Evolutionary conservation across 495 filamentous ascomycete genomes (phyloP).

Genomic region (Friedmanniomyces endolithicus): DNA sequence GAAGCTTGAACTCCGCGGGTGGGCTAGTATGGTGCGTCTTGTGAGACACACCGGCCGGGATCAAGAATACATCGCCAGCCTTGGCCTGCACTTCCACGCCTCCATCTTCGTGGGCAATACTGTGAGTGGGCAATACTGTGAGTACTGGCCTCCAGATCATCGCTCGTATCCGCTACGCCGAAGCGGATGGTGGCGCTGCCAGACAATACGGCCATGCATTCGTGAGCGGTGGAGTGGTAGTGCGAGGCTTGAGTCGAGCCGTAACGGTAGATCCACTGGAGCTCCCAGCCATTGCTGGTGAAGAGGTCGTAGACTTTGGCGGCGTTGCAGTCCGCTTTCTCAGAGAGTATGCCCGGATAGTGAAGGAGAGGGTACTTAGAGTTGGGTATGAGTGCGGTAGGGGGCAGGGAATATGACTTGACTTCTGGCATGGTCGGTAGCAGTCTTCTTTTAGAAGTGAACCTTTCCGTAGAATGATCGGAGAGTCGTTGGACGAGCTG

Average conservation of each 20-base stretch:
- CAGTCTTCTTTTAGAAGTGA: no score
- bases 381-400: slow-evolving; percentile 30
- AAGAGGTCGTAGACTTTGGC: slow-evolving; percentile 26
- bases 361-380: slow-evolving; percentile 26
- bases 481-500: no score
- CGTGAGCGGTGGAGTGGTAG: slow-evolving; percentile 32
- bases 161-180: slow-evolving; percentile 28
- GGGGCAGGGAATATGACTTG: slow-evolving; percentile 18
- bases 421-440: slow-evolving; percentile 15
- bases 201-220: slow-evolving; percentile 32
- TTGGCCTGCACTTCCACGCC: slow-evolving; percentile 24
- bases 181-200: slow-evolving; percentile 30
- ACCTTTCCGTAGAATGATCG: no score
- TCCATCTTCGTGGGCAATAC: slow-evolving; percentile 18
- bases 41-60: slow-evolving; percentile 31
- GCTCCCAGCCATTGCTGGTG: slow-evolving; percentile 27
- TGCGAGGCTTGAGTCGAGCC: slow-evolving; percentile 29
- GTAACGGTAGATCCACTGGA: slow-evolving; percentile 31
- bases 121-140: slow-evolving; percentile 20
- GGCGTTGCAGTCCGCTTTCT: slow-evolving; percentile 1
- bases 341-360: slow-evolving; percentile 24
- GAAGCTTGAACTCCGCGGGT: slow-evolving; percentile 12
- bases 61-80: slow-evolving; percentile 30
- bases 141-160: slow-evolving; percentile 22
- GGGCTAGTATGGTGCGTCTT: slow-evolving; percentile 27